A percentile compares a stretch with the other conserved stretches of the same genome.
These are phyloP conservation scores for Pythium aristosporum DNA, from an alignment of 352 stramenopile genomes.

Conservation along the genomic window DNA sequence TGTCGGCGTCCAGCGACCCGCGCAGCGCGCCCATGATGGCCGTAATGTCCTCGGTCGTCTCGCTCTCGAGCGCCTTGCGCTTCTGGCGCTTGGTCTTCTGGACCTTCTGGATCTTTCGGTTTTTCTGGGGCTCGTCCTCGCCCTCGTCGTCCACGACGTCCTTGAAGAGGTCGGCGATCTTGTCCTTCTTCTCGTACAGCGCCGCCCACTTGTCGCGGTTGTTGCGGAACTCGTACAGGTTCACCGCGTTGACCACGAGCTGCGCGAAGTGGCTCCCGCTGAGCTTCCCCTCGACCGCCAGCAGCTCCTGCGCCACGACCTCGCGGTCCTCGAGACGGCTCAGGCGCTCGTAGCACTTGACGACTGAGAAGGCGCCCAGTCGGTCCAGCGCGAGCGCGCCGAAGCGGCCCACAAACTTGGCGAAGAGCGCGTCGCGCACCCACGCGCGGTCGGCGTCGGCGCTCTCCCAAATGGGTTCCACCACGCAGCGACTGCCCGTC, in stretches of 20 bases:
- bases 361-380: constrained; percentile 75
- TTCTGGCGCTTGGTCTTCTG: constrained; percentile 21
- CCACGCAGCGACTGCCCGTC: constrained; percentile 69
- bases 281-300: constrained; percentile 69
- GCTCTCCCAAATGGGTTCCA: constrained; percentile 81
- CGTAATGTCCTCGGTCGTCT: constrained; percentile 49
- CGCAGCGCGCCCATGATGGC: constrained; percentile 70
- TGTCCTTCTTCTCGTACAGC: constrained; percentile 76
- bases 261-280: constrained; percentile 79
- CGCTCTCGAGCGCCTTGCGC: constrained; percentile 23
- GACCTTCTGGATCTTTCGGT: constrained; percentile 19
- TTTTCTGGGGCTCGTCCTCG: constrained; percentile 16
- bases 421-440: constrained; percentile 63
- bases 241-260: constrained; percentile 77
- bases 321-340: constrained; percentile 51
- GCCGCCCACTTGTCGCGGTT: constrained; percentile 77
- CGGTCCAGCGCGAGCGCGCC: constrained; percentile 68
- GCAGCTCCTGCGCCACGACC: constrained; percentile 65
- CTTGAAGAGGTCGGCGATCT: constrained; percentile 79
- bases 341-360: constrained; percentile 80
- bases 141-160: constrained; percentile 53
- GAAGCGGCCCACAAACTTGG: constrained; percentile 72
- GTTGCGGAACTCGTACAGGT: constrained; percentile 79
- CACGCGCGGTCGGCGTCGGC: constrained; percentile 51
- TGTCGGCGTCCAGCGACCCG: constrained; percentile 15